Base-by-base conservation (phyloP, 306 rosid genomes). In the Quercus engelmannii region DNA sequence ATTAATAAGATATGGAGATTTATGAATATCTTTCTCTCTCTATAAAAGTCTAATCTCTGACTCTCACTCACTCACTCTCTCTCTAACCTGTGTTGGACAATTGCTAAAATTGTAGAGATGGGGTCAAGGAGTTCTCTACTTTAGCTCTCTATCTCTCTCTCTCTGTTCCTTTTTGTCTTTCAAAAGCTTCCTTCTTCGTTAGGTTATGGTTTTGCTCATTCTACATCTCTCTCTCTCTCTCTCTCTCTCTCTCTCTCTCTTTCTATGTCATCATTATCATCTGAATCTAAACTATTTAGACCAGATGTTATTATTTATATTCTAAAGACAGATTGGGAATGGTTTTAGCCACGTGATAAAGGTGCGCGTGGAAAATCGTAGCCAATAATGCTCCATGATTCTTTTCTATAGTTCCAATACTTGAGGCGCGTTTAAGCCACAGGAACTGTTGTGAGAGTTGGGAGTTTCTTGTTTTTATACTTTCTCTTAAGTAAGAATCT, bases 221-320 rank as follows among this genome's bases (percentile, higher is more conserved):
- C 25, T 64, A 31, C 80, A 59, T n/a, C 74, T 56, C 69, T 57
- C 33, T 21, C 68, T 51, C 59, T 30, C 55, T 57, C 69, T 57
- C 17, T 38, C 17, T 38, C 41, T 21, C 8, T 38, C 20, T 69
- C n/a, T 71, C 15, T 18, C 55, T 49, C 9, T 17, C 15, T 71
- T 78, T 74, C 51, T 35, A 55, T 76, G 79, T 35, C 80, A 62
- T 81, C 73, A 67, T 81, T 82, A 76, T 80, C 67, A 78, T 78
- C 81, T 71, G 75, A 81, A 69, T 86, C 82, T 74, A 25, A 82
- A 88, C 58, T 19, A 81, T 72, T 82, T 31, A 61, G 80, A 83
- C 84, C 85, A 77, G 38, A 18, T 23, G 33, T 35, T 10, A 38
- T 63, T 58, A 75, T 67, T 74, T 71, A 52, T 43, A 46, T 55